These are phyloP conservation scores for Ogataea ramenticola DNA, from an alignment of 805 yeast genomes.

Conservation along the genomic window DNA sequence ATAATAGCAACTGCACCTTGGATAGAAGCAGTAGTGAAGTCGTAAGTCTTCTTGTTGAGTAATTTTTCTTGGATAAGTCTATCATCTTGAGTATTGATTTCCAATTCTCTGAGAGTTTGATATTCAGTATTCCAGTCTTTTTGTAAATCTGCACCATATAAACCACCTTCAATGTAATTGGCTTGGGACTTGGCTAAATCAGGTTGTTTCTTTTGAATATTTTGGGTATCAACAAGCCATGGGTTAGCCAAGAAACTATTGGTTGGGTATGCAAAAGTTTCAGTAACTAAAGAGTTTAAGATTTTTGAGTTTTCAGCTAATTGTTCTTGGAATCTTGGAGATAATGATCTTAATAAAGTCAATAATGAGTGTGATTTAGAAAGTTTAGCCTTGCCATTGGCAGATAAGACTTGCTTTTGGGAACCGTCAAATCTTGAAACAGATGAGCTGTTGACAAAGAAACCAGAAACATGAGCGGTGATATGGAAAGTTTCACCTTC, in stretches of 20 bases:
- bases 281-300: conserved; percentile 38
- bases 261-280: conserved; percentile 54
- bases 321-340: conserved; percentile 53
- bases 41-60: conserved; percentile 61
- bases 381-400: conserved; percentile 20
- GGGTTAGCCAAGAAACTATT: conserved; percentile 60
- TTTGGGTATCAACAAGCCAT: conserved; percentile 52
- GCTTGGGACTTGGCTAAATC: conserved; percentile 59
- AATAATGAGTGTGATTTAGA: conserved; percentile 44
- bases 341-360: conserved; percentile 54
- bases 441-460: conserved; percentile 67
- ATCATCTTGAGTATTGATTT: conserved; percentile 50
- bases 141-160: conserved; percentile 47
- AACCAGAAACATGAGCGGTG: conserved; percentile 76
- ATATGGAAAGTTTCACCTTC: conserved; percentile 77
- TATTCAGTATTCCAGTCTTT: conserved; percentile 91
- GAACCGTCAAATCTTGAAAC: conserved; percentile 65
- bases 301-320: conserved; percentile 43
- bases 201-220: conserved; percentile 24
- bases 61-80: conserved; percentile 71
- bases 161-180: conserved; percentile 44
- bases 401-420: conserved; percentile 24
- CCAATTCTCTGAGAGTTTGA: conserved; percentile 73
- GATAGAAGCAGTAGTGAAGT: conserved; percentile 69
- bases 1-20: conserved; percentile 74